Evolutionary conservation across 306 rosid species (phyloP).

Genomic region (Datisca glomerata): DNA sequence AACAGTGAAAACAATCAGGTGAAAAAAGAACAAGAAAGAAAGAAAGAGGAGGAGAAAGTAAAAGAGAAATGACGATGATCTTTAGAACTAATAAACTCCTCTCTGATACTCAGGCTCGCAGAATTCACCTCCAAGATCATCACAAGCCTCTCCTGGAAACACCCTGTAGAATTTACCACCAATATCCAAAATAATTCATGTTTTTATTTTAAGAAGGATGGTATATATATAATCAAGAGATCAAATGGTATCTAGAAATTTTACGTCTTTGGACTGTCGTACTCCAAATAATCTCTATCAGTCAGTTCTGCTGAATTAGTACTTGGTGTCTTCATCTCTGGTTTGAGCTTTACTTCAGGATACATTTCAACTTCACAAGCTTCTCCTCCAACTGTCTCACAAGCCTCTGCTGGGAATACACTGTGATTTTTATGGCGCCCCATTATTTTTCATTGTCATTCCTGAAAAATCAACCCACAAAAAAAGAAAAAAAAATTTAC

Average conservation of each 20-base stretch:
- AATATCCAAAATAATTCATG: too few species aligned
- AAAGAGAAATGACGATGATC: too few species aligned
- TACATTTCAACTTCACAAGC: constrained; percentile 33
- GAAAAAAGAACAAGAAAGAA: too few species aligned
- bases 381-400: constrained; percentile 38
- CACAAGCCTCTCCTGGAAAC: constrained; percentile 78
- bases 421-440: constrained; percentile 6
- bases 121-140: constrained; percentile 89
- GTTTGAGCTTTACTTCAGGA: constrained; percentile 33
- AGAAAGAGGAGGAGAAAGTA: too few species aligned
- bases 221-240: neutral
- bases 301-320: constrained; percentile 14
- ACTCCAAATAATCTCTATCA: constrained; percentile 29
- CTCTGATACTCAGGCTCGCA: constrained; percentile 66
- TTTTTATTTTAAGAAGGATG: too few species aligned
- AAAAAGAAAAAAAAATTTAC: neutral
- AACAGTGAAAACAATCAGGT: too few species aligned
- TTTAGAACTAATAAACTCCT: constrained; percentile 51
- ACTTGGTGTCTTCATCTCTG: constrained; percentile 8
- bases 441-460: neutral
- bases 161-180: constrained; percentile 35
- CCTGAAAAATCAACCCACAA: neutral
- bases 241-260: neutral
- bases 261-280: constrained; percentile 35
- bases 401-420: constrained; percentile 39